Percentiles rank a stretch among this genome's conserved stretches.
phyloP scores from a whole-genome alignment of 1,284 basidiomycete genomes.

The Hypsizygus ulmarius region DNA sequence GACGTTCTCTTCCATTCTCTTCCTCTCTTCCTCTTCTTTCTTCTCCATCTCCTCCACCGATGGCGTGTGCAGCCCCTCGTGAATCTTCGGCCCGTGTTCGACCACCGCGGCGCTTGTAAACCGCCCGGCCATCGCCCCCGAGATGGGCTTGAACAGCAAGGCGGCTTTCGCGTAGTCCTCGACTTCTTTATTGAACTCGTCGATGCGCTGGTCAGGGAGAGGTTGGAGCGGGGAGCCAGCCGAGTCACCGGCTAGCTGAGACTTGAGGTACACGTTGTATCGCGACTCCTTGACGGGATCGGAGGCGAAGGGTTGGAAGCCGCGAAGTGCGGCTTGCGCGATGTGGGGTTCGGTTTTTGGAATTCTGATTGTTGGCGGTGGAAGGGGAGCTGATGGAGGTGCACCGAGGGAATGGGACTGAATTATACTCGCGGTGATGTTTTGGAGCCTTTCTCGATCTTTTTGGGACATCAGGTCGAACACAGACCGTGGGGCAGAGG shows the following conservation, averaged over 20 bases:
- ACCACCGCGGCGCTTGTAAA: constrained; percentile 79
- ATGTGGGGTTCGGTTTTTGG: constrained; percentile 72
- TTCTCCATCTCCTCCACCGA: constrained; percentile 42
- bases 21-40: constrained; percentile 46
- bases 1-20: constrained; percentile 51
- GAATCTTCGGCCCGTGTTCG: constrained; percentile 59
- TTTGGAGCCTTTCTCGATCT: constrained; percentile 81
- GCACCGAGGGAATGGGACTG: constrained; percentile 6
- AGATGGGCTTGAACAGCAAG: constrained; percentile 87
- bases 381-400: constrained; percentile 22
- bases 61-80: constrained; percentile 76
- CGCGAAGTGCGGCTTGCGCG: constrained; percentile 83
- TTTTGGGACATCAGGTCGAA: constrained; percentile 94
- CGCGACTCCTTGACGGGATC: constrained; percentile 82
- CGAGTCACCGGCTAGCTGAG: constrained; percentile 54
- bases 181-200: constrained; percentile 81
- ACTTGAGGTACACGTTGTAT: constrained; percentile 80
- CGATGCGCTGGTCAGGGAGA: constrained; percentile 54
- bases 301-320: constrained; percentile 86
- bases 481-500: constrained; percentile 73
- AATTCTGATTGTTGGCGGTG: constrained; percentile 42
- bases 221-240: constrained; percentile 44
- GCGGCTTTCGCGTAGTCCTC: constrained; percentile 87
- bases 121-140: constrained; percentile 88
- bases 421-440: constrained; percentile 43